phyloP scores from a whole-genome alignment of 345 rosid species.

The Acer negundo region DNA sequence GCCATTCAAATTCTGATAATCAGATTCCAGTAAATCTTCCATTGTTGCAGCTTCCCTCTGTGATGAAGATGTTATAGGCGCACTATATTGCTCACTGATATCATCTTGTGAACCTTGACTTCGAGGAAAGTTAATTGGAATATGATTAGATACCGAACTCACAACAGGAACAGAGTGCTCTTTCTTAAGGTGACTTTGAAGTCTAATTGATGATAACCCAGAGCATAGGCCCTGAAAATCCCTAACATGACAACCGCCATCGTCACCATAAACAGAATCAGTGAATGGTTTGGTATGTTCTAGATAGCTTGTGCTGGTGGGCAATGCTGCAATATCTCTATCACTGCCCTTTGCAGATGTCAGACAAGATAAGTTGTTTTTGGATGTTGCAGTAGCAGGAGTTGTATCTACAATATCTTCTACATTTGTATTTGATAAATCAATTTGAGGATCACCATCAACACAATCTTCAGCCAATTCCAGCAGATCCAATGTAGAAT shows the following conservation, averaged over 20 bases:
- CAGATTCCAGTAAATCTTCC: slow-evolving; percentile 20
- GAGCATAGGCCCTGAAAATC: slow-evolving; percentile 28
- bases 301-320: slow-evolving; percentile 10
- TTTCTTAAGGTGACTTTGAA: slow-evolving; percentile 12
- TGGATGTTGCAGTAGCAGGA: slow-evolving; percentile 10
- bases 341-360: slow-evolving; percentile 9
- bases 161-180: slow-evolving; percentile 15
- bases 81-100: background rate
- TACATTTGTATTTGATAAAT: slow-evolving; percentile 10
- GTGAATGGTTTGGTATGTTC: slow-evolving; percentile 9
- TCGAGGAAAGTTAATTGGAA: background rate
- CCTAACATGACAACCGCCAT: slow-evolving; percentile 18
- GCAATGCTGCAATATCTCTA: slow-evolving; percentile 4
- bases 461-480: slow-evolving; percentile 10
- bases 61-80: slow-evolving; percentile 18
- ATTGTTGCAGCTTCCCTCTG: slow-evolving; percentile 8
- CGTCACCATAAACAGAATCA: slow-evolving; percentile 12
- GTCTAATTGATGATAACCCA: slow-evolving; percentile 25
- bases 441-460: slow-evolving; percentile 8
- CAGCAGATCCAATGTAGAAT: slow-evolving; percentile 9
- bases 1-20: slow-evolving; percentile 17
- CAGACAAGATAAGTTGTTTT: background rate
- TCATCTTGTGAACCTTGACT: slow-evolving; percentile 21
- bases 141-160: slow-evolving; percentile 18
- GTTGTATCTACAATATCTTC: background rate